These are phyloP conservation scores for Calonectria hongkongensis DNA, from an alignment of 2,329 filamentous ascomycete genomes.

Conservation along the genomic window DNA sequence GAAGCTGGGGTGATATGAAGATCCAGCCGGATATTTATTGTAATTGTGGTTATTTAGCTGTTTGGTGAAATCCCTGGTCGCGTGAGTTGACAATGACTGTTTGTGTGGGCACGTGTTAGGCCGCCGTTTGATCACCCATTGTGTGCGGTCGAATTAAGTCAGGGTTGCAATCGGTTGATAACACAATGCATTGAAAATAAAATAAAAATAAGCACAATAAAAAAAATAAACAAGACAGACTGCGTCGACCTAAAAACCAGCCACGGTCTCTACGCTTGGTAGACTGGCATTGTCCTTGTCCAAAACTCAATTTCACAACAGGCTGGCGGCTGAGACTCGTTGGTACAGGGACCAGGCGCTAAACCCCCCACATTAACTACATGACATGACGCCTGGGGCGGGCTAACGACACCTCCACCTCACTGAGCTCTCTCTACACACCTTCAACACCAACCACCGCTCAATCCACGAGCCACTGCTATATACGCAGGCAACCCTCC, in stretches of 20 bases:
- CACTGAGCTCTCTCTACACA: conserved; percentile 26
- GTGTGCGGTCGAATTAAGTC: too few species aligned
- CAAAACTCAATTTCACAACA: conserved; percentile 2
- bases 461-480: not conserved
- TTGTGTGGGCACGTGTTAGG: not conserved
- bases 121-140: not conserved
- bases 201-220: not conserved
- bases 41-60: too few species aligned
- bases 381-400: conserved; percentile 33
- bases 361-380: conserved; percentile 30
- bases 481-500: not conserved
- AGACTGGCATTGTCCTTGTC: not conserved
- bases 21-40: too few species aligned
- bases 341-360: not conserved
- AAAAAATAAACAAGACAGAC: not conserved
- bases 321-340: conserved; percentile 18
- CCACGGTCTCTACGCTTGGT: not conserved
- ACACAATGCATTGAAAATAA: too few species aligned
- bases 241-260: not conserved
- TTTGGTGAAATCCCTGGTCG: not conserved
- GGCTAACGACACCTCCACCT: conserved; percentile 4
- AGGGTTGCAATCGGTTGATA: too few species aligned
- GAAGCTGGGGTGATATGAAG: too few species aligned
- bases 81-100: not conserved
- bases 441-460: conserved; percentile 35